Evolutionary conservation across 192 early-diverging fungal species (phyloP), one percentile per base, ranked within the genome.

Genomic region (Dissophora ornata): DNA sequence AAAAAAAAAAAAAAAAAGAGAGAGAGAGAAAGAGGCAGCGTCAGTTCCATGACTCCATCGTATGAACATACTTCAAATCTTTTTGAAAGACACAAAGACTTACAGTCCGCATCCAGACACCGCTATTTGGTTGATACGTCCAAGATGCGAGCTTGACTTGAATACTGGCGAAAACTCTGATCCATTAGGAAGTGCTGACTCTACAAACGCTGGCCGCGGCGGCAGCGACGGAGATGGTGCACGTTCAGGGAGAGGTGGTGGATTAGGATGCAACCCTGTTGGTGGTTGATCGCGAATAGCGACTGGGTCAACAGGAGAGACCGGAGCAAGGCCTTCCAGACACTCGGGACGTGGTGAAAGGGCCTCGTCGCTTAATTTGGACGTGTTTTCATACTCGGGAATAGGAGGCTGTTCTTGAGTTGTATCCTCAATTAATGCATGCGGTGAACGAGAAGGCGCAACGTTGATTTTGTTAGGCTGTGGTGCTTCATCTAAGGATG

Each of bases 41-140:
- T 38, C 36, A 9, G 36, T 38, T 38, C n/a, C n/a, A n/a, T n/a
- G n/a, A 38, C 36, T 38, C 7, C 6, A 9, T 38, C 36, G 36
- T 38, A 38, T 38, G 36, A 38, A 38, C 13, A 38, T 38, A 9
- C 36, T 38, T 38, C n/a, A n/a, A n/a, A n/a, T n/a, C n/a, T n/a
- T n/a, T n/a, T n/a, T n/a, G n/a, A n/a, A n/a, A n/a, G n/a, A n/a
- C n/a, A n/a, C n/a, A n/a, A n/a, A n/a, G 7, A 56, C 70, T 34
- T 60, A 74, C 70, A 75, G 57, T 1, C 71, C 71, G 49, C 71
- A 75, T 22, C 24, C 71, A 13, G 71, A 75, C 0, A 65, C 26
- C 15, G 71, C 63, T 19, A 75, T 61, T 10, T 52, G 21, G 28
- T 66, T 66, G 5, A 75, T 75, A 26, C 49, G 30, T 25, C 71